These are phyloP conservation scores for Cryphonectria naterciae DNA, from an alignment of 2,329 filamentous ascomycete species.

Conservation along the genomic window DNA sequence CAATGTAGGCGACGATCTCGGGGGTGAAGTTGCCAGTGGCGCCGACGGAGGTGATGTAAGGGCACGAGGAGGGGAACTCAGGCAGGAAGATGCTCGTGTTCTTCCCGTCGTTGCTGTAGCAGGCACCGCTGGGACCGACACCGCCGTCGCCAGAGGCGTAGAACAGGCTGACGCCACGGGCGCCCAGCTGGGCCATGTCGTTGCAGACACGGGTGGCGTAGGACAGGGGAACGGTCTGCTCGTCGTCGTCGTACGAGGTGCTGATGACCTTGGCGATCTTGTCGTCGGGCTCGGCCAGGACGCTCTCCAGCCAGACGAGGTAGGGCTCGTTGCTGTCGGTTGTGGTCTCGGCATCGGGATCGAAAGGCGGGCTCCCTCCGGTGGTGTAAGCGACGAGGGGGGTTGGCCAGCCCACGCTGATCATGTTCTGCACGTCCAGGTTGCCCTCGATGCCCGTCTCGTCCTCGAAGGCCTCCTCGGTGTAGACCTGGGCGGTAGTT, in stretches of 20 bases:
- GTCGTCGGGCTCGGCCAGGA: slow-evolving; percentile 54
- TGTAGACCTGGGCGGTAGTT: slow-evolving; percentile 36
- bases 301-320: slow-evolving; percentile 57
- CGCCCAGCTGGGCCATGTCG: slow-evolving; percentile 66
- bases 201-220: slow-evolving; percentile 59
- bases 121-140: slow-evolving; percentile 40
- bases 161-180: slow-evolving; percentile 69
- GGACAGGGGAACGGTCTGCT: slow-evolving; percentile 62
- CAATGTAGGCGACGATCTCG: slow-evolving; percentile 38
- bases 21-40: slow-evolving; percentile 49
- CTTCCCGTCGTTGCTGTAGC: slow-evolving; percentile 34
- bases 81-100: slow-evolving; percentile 49
- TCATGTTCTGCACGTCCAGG: slow-evolving; percentile 59
- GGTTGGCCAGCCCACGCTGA: slow-evolving; percentile 38
- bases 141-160: slow-evolving; percentile 64
- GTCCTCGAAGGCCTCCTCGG: slow-evolving; percentile 37
- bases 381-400: slow-evolving; percentile 40
- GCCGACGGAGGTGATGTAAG: slow-evolving; percentile 66
- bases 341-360: slow-evolving; percentile 19
- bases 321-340: slow-evolving; percentile 38
- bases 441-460: slow-evolving; percentile 57
- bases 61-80: slow-evolving; percentile 47
- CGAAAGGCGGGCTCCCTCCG: slow-evolving; percentile 39
- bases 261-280: slow-evolving; percentile 64
- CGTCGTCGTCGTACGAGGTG: slow-evolving; percentile 69